A percentile compares a stretch with the other conserved stretches of the same genome.
These are phyloP conservation scores for Zygosaccharomyces sapae DNA, from an alignment of 1,139 yeast genomes.

Conservation along the genomic window DNA sequence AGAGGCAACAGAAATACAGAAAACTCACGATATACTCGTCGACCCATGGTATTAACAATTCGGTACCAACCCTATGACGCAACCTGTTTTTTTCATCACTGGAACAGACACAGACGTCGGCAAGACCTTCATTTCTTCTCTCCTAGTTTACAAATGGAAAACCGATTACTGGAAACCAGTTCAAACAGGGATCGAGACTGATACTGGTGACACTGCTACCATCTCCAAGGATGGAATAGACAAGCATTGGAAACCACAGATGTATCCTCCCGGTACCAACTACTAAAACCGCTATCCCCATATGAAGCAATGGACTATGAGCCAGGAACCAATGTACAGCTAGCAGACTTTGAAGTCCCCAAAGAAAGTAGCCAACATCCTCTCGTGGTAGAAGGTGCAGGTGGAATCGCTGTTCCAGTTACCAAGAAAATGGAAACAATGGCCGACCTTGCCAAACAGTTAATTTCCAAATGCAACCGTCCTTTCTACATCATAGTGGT, in stretches of 20 bases:
- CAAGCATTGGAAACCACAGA: constrained; percentile 15
- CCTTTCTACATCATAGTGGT: constrained; percentile 31
- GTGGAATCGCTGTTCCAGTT: constrained; percentile 36
- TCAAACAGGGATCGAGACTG: constrained; percentile 36
- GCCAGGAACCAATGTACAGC: constrained; percentile 13
- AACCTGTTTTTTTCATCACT: constrained; percentile 30
- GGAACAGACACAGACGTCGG: constrained; percentile 40
- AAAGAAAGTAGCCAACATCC: constrained; percentile 11
- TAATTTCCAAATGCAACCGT: constrained; percentile 15
- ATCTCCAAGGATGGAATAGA: constrained; percentile 14
- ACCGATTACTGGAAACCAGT: constrained; percentile 38
- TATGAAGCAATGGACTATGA: constrained; percentile 34
- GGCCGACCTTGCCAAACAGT: constrained; percentile 29
- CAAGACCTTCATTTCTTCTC: constrained; percentile 35
- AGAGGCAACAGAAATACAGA: no score
- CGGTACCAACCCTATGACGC: not conserved
- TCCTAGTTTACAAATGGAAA: constrained; percentile 32
- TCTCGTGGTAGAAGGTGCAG: constrained; percentile 37
- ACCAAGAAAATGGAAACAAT: constrained; percentile 28
- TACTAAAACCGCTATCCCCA: constrained; percentile 34
- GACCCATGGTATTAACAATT: no score
- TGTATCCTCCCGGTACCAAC: constrained; percentile 25
- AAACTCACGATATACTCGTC: no score
- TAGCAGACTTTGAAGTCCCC: constrained; percentile 24
- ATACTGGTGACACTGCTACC: constrained; percentile 33